Base-by-base conservation (phyloP, 192 early-diverging fungal genomes). In the Coemansia reversa region DNA sequence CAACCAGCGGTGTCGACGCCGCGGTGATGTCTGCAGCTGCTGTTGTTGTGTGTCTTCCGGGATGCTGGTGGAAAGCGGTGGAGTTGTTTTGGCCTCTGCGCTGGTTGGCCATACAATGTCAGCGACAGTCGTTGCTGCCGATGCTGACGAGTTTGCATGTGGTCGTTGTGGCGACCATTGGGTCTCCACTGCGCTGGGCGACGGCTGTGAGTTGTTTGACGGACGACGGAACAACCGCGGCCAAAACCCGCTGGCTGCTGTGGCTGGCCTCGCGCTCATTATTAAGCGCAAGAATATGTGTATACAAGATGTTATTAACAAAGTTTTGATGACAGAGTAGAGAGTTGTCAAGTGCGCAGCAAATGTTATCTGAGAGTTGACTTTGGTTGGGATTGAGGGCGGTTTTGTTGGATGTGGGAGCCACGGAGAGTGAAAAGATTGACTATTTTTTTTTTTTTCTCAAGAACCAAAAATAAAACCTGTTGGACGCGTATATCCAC, bases 81-180 rank as follows among this genome's bases (percentile, higher is more conserved):
- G 39, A 2, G 39, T 45, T 45, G 39, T 45, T 11, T 55, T 55
- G 54, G 14, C 54, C 0, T 29, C 54, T 18, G 19, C 54, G 54
- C 28, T 32, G 27, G 28, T 20, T 18, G 18, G 25, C 54, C 16
- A 32, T 32, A 32, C 54, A 18, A 18, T 6, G 28, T 51, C 51
- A 14, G 39, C 39, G 22, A 72, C 70, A 8, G 62, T 63, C 11
- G 70, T 78, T 54, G 66, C 48, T 14, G 70, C 75, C 16, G 75
- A 78, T 5, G 57, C 70, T 7, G 75, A 52, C 11, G 75, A 78
- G 62, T 69, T 49, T 7, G 69, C 75, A 33, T 71, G 66, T 7
- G 75, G 55, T 19, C 69, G 45, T 11, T 45, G 55, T 6, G 33
- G n/a, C 65, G 60, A 72, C 7, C 56, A 45, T 45, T 45, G 53